A percentile compares a stretch with the other conserved stretches of the same genome.
phyloP scores from a whole-genome alignment of 352 stramenopile genomes.

The Globisporangium carolinianum region DNA sequence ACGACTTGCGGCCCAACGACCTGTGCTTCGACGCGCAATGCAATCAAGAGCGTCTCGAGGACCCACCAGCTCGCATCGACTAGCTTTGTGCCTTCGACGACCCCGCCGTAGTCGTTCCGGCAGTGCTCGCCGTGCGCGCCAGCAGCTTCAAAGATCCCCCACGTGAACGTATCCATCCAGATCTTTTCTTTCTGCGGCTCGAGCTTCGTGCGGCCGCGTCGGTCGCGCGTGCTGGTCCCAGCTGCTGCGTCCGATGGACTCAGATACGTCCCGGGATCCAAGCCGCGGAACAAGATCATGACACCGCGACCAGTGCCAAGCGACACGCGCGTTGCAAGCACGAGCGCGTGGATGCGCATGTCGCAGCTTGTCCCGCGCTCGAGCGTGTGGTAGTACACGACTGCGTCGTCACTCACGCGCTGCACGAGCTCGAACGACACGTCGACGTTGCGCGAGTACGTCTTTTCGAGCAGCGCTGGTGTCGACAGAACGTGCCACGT shows the following conservation, averaged over 20 bases:
- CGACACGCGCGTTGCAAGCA: constrained; percentile 50
- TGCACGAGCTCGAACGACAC: constrained; percentile 62
- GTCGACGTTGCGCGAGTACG: constrained; percentile 43
- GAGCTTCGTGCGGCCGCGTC: constrained; percentile 45
- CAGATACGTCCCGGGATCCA: constrained; percentile 45
- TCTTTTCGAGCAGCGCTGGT: constrained; percentile 33
- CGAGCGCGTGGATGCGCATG: constrained; percentile 49
- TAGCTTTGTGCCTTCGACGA: constrained; percentile 50
- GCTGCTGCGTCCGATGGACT: constrained; percentile 27
- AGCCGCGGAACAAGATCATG: constrained; percentile 43
- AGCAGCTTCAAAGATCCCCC: constrained; percentile 45
- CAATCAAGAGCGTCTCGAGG: constrained; percentile 67
- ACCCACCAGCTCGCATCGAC: constrained; percentile 56
- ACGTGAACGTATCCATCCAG: constrained; percentile 70
- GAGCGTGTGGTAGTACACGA: constrained; percentile 70
- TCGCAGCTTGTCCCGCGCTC: constrained; percentile 35
- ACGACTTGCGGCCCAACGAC: constrained; percentile 31
- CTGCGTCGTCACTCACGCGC: constrained; percentile 41
- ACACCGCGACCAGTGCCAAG: constrained; percentile 30
- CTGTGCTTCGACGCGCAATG: constrained; percentile 44
- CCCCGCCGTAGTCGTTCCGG: constrained; percentile 50
- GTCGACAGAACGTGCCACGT: constrained; percentile 49
- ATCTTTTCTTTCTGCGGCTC: constrained; percentile 43
- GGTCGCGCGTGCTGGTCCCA: constrained; percentile 37
- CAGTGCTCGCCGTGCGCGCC: constrained; percentile 33